Conservation (phyloP, 1,284 basidiomycete species). For the Trametes pubescens region DNA sequence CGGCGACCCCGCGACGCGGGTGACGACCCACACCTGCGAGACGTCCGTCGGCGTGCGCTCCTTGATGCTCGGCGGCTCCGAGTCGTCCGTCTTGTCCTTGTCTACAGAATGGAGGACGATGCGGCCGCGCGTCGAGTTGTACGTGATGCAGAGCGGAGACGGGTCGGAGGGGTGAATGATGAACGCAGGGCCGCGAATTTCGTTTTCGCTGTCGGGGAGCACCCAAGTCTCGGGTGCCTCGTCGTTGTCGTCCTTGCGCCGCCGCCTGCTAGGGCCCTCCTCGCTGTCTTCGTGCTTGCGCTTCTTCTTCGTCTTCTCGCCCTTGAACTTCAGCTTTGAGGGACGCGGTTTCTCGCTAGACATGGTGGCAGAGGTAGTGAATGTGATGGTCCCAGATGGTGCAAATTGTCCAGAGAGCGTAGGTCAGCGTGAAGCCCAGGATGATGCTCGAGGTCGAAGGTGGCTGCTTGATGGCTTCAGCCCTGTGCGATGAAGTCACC, state of each 20-base stretch:
- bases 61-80: constrained; percentile 51
- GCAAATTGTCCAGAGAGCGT: background rate
- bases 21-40: constrained; percentile 87
- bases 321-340: constrained; percentile 86
- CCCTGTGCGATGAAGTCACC: constrained; percentile 11
- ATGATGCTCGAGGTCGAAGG: background rate
- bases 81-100: constrained; percentile 59
- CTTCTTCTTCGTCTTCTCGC: constrained; percentile 85
- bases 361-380: constrained; percentile 41
- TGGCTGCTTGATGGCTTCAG: background rate
- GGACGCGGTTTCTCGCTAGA: constrained; percentile 64
- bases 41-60: constrained; percentile 80
- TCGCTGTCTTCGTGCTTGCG: constrained; percentile 70
- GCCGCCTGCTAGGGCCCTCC: constrained; percentile 56
- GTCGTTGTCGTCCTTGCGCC: constrained; percentile 59
- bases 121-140: constrained; percentile 78
- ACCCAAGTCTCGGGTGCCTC: constrained; percentile 82
- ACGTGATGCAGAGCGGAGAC: constrained; percentile 76
- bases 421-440: background rate
- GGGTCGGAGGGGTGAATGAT: constrained; percentile 81
- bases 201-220: constrained; percentile 69
- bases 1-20: constrained; percentile 79
- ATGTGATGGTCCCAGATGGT: no score
- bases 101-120: constrained; percentile 70
- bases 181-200: constrained; percentile 87